A percentile compares a stretch with the other conserved stretches of the same genome.
Evolutionary conservation across 768 basidiomycete species (phyloP).

Genomic region (Lactifluus volemus): DNA sequence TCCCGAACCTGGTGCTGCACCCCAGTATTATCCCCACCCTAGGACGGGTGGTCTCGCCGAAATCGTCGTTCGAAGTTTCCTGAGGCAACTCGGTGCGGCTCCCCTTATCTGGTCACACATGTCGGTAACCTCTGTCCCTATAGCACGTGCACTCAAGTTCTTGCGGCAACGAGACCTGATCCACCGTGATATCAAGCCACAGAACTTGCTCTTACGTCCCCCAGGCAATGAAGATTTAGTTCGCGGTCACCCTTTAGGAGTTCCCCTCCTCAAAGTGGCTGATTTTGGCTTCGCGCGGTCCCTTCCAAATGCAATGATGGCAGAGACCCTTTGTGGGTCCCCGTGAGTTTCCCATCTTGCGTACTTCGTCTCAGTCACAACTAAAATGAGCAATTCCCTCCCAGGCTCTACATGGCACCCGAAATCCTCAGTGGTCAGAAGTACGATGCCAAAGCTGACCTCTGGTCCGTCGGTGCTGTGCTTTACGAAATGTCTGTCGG

Average conservation of each 20-base stretch:
- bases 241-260: conserved; percentile 82
- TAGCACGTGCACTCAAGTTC: conserved; percentile 91
- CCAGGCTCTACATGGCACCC: conserved; percentile 95
- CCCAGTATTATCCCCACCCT: conserved; percentile 87
- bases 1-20: conserved; percentile 57
- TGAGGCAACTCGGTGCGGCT: conserved; percentile 74
- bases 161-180: conserved; percentile 82
- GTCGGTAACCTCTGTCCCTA: not conserved
- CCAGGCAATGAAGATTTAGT: conserved; percentile 71
- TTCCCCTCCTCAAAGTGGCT: conserved; percentile 93
- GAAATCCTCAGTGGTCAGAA: conserved; percentile 96
- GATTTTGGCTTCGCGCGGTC: conserved; percentile 97
- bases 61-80: conserved; percentile 83
- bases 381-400: not conserved
- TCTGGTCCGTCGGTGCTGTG: conserved; percentile 98
- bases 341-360: conserved; percentile 49
- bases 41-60: conserved; percentile 85
- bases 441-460: conserved; percentile 95
- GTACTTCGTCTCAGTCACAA: too few relatives aligned
- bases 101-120: not conserved
- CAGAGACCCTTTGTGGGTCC: conserved; percentile 95
- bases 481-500: conserved; percentile 94
- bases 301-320: conserved; percentile 87
- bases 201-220: conserved; percentile 89
- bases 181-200: conserved; percentile 96